Conservation (phyloP, 805 yeast species). For the Yarrowia sp. region DNA sequence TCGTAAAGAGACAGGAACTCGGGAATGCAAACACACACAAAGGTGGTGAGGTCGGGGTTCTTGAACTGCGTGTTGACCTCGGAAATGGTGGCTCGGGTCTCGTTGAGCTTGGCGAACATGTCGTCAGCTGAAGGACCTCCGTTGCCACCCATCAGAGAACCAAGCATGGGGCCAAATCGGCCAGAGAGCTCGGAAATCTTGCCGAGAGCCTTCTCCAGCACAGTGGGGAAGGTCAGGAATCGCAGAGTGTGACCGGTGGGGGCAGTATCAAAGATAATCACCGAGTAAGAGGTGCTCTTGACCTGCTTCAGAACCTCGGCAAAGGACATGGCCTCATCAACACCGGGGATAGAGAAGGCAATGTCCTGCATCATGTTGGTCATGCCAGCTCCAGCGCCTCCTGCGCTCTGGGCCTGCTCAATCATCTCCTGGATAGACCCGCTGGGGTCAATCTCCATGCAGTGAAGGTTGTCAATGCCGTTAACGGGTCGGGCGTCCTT, state of each 20-base stretch:
- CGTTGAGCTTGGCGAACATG: constrained; percentile 73
- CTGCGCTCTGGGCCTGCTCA: constrained; percentile 42
- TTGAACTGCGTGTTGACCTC: constrained; percentile 94
- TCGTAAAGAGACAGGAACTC: constrained; percentile 95
- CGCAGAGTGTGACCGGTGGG: constrained; percentile 98
- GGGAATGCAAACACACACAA: constrained; percentile 93
- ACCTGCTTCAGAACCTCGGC: constrained; percentile 98
- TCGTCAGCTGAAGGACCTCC: constrained; percentile 56
- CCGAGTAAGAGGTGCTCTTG: constrained; percentile 72
- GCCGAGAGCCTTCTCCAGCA: constrained; percentile 79
- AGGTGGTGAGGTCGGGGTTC: constrained; percentile 90
- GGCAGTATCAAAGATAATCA: constrained; percentile 97
- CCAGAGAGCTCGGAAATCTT: constrained; percentile 86
- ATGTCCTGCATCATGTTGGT: constrained; percentile 79
- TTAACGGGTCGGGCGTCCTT: constrained; percentile 94
- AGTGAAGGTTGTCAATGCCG: constrained; percentile 81
- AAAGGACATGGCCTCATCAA: constrained; percentile 95
- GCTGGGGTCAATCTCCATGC: constrained; percentile 98
- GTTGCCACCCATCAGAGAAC: constrained; percentile 58
- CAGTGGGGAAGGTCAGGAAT: constrained; percentile 90
- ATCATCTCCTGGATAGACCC: constrained; percentile 86
- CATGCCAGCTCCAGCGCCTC: constrained; percentile 50
- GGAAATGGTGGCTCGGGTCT: constrained; percentile 72
- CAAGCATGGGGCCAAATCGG: constrained; percentile 86
- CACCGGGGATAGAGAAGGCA: constrained; percentile 95